Percentiles rank a stretch among this genome's conserved stretches.
phyloP scores from a whole-genome alignment of 2,329 filamentous ascomycete species.

The Penicillium glabrum region DNA sequence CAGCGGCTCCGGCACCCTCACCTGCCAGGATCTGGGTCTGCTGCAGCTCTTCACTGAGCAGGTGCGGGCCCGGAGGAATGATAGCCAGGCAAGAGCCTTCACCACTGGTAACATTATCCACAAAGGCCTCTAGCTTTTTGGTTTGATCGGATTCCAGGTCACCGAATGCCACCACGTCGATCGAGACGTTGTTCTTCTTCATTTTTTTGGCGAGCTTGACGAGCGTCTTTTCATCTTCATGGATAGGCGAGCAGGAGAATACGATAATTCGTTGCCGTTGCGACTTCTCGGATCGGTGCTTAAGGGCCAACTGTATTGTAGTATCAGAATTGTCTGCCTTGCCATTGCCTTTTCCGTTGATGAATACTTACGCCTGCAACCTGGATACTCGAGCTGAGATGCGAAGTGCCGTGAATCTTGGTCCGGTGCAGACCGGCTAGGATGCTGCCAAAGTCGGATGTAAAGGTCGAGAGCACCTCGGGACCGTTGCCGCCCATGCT shows the following conservation, averaged over 20 bases:
- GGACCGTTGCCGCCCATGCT: conserved; percentile 98
- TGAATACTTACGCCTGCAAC: conserved; percentile 75
- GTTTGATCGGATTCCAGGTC: conserved; percentile 87
- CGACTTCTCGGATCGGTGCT: conserved; percentile 96
- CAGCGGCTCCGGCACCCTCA: conserved; percentile 64
- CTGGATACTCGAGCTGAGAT: conserved; percentile 91
- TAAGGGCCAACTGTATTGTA: conserved; percentile 74
- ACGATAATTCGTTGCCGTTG: conserved; percentile 96
- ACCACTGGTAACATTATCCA: conserved; percentile 85
- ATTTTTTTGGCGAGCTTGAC: conserved; percentile 92
- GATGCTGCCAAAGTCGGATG: conserved; percentile 93
- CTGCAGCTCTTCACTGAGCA: conserved; percentile 89
- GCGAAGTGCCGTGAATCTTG: conserved; percentile 85
- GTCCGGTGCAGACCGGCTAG: conserved; percentile 88
- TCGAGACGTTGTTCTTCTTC: conserved; percentile 95
- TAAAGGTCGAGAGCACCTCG: conserved; percentile 93
- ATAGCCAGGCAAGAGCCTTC: conserved; percentile 90
- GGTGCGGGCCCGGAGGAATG: conserved; percentile 84
- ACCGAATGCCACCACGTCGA: conserved; percentile 94
- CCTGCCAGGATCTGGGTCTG: conserved; percentile 86
- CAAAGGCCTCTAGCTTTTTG: conserved; percentile 88
- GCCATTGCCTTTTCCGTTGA: neutral
- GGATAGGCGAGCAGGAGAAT: conserved; percentile 90
- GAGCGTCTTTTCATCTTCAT: conserved; percentile 85
- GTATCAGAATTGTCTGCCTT: neutral